Evolutionary conservation across 306 rosid species (phyloP).

Genomic region (Fagus crenata): DNA sequence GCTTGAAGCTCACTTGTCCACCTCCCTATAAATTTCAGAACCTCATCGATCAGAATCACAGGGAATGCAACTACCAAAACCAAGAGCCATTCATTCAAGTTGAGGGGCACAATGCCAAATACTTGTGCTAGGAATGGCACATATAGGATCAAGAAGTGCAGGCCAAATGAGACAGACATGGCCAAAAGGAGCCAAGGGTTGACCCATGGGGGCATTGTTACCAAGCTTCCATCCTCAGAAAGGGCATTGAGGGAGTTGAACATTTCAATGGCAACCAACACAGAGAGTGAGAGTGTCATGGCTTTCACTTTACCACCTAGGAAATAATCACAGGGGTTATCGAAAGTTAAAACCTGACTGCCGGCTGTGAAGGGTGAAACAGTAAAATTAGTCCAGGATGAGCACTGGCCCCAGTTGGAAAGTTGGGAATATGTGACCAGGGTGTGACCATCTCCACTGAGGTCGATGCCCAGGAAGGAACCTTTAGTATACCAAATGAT

Average conservation of each 20-base stretch:
- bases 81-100: constrained; percentile 58
- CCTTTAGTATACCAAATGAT: constrained; percentile 81
- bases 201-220: constrained; percentile 97
- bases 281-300: constrained; percentile 81
- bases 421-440: constrained; percentile 88
- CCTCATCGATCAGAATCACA: constrained; percentile 58
- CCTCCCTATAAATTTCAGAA: constrained; percentile 57
- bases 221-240: constrained; percentile 84
- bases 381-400: constrained; percentile 70
- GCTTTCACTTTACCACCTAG: constrained; percentile 79
- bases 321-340: constrained; percentile 78
- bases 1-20: constrained; percentile 41
- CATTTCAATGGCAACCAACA: constrained; percentile 95
- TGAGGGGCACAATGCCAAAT: constrained; percentile 83
- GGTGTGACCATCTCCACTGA: constrained; percentile 78
- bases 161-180: constrained; percentile 81
- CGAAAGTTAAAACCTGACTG: constrained; percentile 46
- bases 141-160: constrained; percentile 84
- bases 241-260: constrained; percentile 91
- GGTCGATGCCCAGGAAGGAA: constrained; percentile 87
- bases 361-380: constrained; percentile 91
- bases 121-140: constrained; percentile 86
- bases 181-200: constrained; percentile 96
- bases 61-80: constrained; percentile 56
- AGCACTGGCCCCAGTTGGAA: constrained; percentile 83